Percentiles rank a stretch among this genome's conserved stretches.
phyloP scores from a whole-genome alignment of 2,329 filamentous ascomycete genomes.

The Fusarium avenaceum region DNA sequence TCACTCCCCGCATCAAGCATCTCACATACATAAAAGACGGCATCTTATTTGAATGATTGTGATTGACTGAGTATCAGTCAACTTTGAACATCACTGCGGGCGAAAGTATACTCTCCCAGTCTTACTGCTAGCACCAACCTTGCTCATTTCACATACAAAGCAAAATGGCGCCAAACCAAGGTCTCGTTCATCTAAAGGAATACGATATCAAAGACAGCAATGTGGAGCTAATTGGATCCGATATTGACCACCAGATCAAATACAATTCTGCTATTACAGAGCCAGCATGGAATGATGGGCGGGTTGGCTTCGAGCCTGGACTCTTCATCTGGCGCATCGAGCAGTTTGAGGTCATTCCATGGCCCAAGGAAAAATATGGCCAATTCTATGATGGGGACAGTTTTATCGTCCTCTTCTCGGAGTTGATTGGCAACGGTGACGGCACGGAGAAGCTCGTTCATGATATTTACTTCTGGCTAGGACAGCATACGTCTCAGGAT shows the following conservation, averaged over 20 bases:
- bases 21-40: constrained; percentile 6
- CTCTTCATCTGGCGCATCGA: constrained; percentile 76
- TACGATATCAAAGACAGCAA: constrained; percentile 79
- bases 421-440: constrained; percentile 63
- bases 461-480: constrained; percentile 79
- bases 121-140: background rate
- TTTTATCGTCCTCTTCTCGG: constrained; percentile 74
- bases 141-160: background rate
- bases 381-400: constrained; percentile 77
- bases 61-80: constrained; percentile 20
- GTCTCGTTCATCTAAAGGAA: constrained; percentile 72
- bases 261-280: constrained; percentile 74
- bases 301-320: constrained; percentile 66
- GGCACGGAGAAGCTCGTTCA: constrained; percentile 64
- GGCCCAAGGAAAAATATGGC: constrained; percentile 69
- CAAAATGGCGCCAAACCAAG: constrained; percentile 71
- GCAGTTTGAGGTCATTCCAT: constrained; percentile 73
- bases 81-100: background rate
- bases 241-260: constrained; percentile 77
- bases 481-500: constrained; percentile 74
- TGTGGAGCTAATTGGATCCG: constrained; percentile 73
- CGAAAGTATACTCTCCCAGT: background rate
- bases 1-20: constrained; percentile 40
- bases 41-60: constrained; percentile 4
- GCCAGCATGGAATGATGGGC: constrained; percentile 74